A percentile compares a stretch with the other conserved stretches of the same genome.
phyloP scores from a whole-genome alignment of 2,329 filamentous ascomycete genomes.

The Onygenales sp. region DNA sequence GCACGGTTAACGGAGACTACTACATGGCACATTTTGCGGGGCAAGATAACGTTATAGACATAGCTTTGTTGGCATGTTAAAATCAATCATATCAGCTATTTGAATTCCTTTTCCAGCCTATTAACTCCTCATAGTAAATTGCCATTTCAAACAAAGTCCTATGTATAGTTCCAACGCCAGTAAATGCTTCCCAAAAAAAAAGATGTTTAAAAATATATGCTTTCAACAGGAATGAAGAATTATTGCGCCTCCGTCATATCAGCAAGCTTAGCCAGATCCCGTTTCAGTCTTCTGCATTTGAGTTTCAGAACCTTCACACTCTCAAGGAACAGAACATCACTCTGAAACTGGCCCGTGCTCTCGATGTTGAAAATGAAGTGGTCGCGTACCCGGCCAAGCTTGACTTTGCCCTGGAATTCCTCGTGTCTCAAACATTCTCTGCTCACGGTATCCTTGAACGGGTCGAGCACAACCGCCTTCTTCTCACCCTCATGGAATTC shows the following conservation, averaged over 20 bases:
- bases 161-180: conserved; percentile 22
- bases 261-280: conserved; percentile 33
- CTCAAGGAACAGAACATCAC: conserved; percentile 87
- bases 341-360: conserved; percentile 90
- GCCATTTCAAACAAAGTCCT: not conserved
- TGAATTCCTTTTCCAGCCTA: not conserved
- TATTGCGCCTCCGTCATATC: conserved; percentile 19
- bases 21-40: not conserved
- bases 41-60: not conserved
- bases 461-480: conserved; percentile 78
- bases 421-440: conserved; percentile 83
- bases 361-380: conserved; percentile 97
- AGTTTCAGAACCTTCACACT: conserved; percentile 73
- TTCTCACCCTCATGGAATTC: conserved; percentile 66
- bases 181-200: conserved; percentile 27
- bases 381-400: conserved; percentile 78
- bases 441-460: conserved; percentile 92
- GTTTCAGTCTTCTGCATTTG: conserved; percentile 55
- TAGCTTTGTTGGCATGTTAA: not conserved
- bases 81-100: not conserved
- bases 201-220: conserved; percentile 6
- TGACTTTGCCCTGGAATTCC: conserved; percentile 93
- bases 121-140: not conserved
- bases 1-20: not conserved
- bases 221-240: conserved; percentile 7